These are phyloP conservation scores for Hypomyces perniciosus DNA, from an alignment of 2,329 filamentous ascomycete genomes.

Conservation along the genomic window DNA sequence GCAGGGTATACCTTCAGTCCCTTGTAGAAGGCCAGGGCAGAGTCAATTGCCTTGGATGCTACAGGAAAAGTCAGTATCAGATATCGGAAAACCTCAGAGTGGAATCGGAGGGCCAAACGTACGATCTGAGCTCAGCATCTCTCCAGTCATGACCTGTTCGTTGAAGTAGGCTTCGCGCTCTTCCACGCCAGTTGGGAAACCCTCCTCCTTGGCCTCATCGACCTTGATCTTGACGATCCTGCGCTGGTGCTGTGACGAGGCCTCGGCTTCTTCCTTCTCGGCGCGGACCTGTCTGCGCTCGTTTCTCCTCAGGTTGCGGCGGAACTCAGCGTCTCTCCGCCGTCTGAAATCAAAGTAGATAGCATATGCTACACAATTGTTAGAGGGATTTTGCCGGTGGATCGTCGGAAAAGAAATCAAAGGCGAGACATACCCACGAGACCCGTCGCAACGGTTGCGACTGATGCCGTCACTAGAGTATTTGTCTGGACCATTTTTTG, in stretches of 20 bases:
- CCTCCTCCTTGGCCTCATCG: constrained; percentile 78
- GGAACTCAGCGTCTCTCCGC: constrained; percentile 58
- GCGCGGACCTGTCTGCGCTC: constrained; percentile 65
- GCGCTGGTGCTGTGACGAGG: constrained; percentile 59
- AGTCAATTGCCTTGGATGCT: constrained; percentile 69
- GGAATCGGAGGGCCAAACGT: constrained; percentile 29
- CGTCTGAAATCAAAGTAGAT: constrained; percentile 65
- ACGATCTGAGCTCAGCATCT: constrained; percentile 79
- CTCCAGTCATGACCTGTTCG: constrained; percentile 85
- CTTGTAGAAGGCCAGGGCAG: constrained; percentile 95
- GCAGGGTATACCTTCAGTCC: constrained; percentile 97
- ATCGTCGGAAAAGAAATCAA: not conserved
- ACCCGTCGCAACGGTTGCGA: constrained; percentile 55
- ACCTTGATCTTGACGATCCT: constrained; percentile 70
- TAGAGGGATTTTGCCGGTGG: constrained; percentile 16
- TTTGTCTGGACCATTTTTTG: constrained; percentile 42
- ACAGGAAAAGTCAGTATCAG: constrained; percentile 8
- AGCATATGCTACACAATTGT: constrained; percentile 48
- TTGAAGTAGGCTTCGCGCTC: constrained; percentile 97
- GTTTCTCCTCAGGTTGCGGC: constrained; percentile 64
- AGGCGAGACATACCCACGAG: constrained; percentile 44
- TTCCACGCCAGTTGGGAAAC: constrained; percentile 84
- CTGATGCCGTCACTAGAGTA: constrained; percentile 54
- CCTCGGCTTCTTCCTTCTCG: constrained; percentile 66
- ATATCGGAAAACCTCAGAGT: not conserved